phyloP scores from a whole-genome alignment of 129 eudicot genomes.

The Pseudognaphalium luteoalbum region DNA sequence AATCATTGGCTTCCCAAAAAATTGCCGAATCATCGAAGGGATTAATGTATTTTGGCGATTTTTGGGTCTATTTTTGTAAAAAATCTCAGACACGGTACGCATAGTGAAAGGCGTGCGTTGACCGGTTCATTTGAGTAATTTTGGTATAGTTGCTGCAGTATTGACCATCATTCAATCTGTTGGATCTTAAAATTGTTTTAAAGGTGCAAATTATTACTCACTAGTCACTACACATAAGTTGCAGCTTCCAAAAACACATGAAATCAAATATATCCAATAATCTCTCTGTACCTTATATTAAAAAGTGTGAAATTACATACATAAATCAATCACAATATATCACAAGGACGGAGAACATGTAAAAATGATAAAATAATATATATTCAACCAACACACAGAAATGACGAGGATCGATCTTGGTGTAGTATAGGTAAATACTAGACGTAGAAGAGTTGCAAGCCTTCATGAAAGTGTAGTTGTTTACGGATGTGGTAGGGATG shows the following conservation, averaged over 20 bases:
- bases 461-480: not conserved
- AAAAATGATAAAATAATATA: not conserved
- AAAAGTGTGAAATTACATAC: not conserved
- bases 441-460: not conserved
- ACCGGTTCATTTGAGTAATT: not conserved
- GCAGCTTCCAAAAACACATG: not conserved
- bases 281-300: not conserved
- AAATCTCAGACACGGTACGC: too few species aligned
- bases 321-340: not conserved
- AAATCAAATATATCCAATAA: not conserved
- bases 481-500: constrained; percentile 33
- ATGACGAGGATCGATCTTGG: not conserved
- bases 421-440: not conserved
- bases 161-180: not conserved
- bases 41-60: too few species aligned
- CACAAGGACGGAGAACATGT: not conserved
- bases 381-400: not conserved
- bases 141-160: not conserved
- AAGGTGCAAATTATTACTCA: not conserved
- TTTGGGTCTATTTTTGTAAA: too few species aligned
- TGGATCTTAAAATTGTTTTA: not conserved
- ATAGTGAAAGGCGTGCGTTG: too few species aligned
- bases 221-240: not conserved
- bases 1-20: too few species aligned
- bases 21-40: too few species aligned